Evolutionary conservation across 140 eudicot species (phyloP).

Genomic region (Cichorium intybus): DNA sequence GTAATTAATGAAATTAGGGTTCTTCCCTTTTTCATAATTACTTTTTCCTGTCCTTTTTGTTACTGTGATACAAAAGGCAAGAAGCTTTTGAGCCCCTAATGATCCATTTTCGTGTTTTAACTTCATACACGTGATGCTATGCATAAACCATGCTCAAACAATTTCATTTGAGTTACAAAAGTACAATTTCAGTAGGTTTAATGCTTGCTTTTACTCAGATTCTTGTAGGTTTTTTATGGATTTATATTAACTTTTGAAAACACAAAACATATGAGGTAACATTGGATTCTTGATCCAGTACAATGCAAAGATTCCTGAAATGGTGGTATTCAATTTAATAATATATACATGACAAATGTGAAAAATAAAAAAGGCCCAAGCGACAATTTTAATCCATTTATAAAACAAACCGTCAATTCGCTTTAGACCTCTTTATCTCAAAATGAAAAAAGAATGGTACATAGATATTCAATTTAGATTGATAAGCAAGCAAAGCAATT

Average conservation of each 20-base stretch:
- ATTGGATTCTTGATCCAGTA: constrained; percentile 21
- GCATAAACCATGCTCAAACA: constrained; percentile 10
- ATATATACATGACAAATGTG: constrained; percentile 3
- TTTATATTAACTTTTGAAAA: neutral
- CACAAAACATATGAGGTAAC: constrained; percentile 16
- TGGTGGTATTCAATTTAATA: constrained; percentile 5
- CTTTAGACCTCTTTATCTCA: too few species aligned
- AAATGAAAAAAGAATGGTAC: too few species aligned
- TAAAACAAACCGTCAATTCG: too few species aligned
- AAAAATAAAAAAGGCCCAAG: too few species aligned
- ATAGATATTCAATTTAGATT: too few species aligned
- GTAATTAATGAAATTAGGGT: constrained; percentile 15
- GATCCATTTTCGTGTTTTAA: constrained; percentile 15
- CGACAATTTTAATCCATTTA: too few species aligned
- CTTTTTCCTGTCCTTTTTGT: constrained; percentile 13
- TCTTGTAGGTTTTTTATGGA: neutral
- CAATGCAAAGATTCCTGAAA: constrained; percentile 31
- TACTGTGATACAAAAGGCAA: constrained; percentile 22
- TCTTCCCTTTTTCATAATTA: neutral
- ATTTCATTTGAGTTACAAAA: neutral
- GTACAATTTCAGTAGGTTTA: neutral
- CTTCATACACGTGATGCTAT: constrained; percentile 22
- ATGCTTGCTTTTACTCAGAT: neutral
- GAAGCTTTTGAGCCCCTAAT: constrained; percentile 24
- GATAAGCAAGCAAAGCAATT: too few species aligned